Evolutionary conservation across 2,329 filamentous ascomycete species (phyloP), one percentile per base, ranked within the genome.

Genomic region (Colletotrichum spaethianum): DNA sequence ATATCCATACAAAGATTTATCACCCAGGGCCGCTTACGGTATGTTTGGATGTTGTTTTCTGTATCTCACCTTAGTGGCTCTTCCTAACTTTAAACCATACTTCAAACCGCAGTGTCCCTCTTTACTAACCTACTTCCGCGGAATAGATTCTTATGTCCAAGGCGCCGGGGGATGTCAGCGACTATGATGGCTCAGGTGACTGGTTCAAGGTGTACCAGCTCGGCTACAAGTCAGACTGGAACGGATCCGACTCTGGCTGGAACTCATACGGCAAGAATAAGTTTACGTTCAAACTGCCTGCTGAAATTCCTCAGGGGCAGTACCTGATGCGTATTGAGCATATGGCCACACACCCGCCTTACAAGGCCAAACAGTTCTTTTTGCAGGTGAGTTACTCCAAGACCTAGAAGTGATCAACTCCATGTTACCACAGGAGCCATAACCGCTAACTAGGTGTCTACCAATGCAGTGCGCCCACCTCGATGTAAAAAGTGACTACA

Each of bases 261-360:
- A 7, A 16, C 7, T 23, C 38, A 16, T 26, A 26, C n/a, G 38
- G 38, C 18, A 26, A 40, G 1, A 40, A 40, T 5, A 59, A 59
- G 14, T 59, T 59, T 16, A 28, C n/a, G 14, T 59, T 59, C 23
- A 36, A 59, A 14, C 38, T 59, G n/a, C 55, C 55, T 0, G 55
- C 36, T 14, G 55, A 59, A n/a, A 28, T 26, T 23, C n/a, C n/a
- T 0, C 6, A 36, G 8, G 55, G 55, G 20, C 55, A 59, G 55
- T 59, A 59, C 33, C 55, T 59, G 12, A 26, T 59, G 55, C 55
- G 55, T 16, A 59, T 59, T 1, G 55, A 59, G 55, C 55, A 59
- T 33, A 42, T 42, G 23, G 46, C 46, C 3, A 50, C 46, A 4
- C 46, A 50, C 23, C n/a, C 11, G 7, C 46, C 46, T 26, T 7